Conservation (phyloP, 1,284 basidiomycete species). For the Phenoliferia sp. region DNA sequence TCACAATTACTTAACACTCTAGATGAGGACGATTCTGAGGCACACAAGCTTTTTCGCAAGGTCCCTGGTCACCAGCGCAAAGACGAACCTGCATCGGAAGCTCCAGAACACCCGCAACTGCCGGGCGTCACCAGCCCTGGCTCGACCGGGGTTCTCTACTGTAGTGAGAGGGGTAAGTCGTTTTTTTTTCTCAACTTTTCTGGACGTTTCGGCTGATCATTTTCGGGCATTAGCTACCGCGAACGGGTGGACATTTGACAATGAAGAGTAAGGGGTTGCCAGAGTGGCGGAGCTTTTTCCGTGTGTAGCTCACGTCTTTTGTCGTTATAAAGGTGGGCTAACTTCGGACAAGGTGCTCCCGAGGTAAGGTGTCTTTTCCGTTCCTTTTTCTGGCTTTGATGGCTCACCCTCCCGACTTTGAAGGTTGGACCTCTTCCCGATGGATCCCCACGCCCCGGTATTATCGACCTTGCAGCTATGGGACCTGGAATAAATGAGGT, state of each 20-base stretch:
- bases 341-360: slow-evolving; percentile 55
- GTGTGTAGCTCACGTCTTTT: slow-evolving; percentile 3
- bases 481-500: slow-evolving; percentile 56
- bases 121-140: slow-evolving; percentile 57
- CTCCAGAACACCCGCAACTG: slow-evolving; percentile 63
- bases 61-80: slow-evolving; percentile 19
- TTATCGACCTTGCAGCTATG: slow-evolving; percentile 54
- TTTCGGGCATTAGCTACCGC: slow-evolving; percentile 16
- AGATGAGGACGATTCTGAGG: slow-evolving; percentile 72
- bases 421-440: slow-evolving; percentile 70
- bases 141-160: slow-evolving; percentile 29
- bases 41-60: slow-evolving; percentile 57
- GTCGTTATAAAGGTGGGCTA: slow-evolving; percentile 63
- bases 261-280: background rate
- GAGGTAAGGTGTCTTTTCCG: background rate
- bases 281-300: background rate
- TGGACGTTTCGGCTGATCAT: slow-evolving; percentile 64
- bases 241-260: slow-evolving; percentile 16
- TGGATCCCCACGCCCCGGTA: slow-evolving; percentile 60
- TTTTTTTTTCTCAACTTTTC: slow-evolving; percentile 43
- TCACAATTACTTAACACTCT: background rate
- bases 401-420: slow-evolving; percentile 73
- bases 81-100: background rate
- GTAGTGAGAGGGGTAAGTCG: too few relatives aligned
- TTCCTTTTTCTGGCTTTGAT: background rate